phyloP scores from a whole-genome alignment of 768 basidiomycete genomes.

The Grammothele lineata region DNA sequence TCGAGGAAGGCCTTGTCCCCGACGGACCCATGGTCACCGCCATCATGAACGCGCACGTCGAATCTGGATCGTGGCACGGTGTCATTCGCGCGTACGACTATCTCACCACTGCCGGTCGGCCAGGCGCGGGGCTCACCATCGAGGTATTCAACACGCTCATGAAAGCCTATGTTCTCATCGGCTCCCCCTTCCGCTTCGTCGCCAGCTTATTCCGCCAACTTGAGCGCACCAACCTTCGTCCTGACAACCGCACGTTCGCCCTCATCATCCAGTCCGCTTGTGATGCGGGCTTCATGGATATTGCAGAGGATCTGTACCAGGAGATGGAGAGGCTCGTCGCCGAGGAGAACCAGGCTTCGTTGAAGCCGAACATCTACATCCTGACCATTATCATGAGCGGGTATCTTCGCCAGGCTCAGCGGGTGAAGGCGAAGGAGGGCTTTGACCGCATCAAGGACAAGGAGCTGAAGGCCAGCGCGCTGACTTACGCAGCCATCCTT shows the following conservation, averaged over 20 bases:
- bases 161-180: conserved; percentile 79
- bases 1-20: conserved; percentile 57
- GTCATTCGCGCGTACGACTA: conserved; percentile 70
- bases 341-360: conserved; percentile 31
- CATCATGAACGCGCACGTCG: conserved; percentile 80
- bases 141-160: conserved; percentile 74
- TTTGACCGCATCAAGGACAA: conserved; percentile 69
- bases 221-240: conserved; percentile 43
- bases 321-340: conserved; percentile 55
- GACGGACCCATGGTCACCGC: conserved; percentile 63
- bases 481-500: conserved; percentile 68
- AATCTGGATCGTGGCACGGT: conserved; percentile 73
- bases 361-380: conserved; percentile 51
- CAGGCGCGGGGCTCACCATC: conserved; percentile 43
- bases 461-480: conserved; percentile 61
- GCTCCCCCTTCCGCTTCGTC: conserved; percentile 68
- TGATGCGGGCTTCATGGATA: conserved; percentile 59
- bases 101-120: conserved; percentile 35
- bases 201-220: conserved; percentile 57
- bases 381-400: conserved; percentile 76
- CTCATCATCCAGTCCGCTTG: conserved; percentile 79
- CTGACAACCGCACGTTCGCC: conserved; percentile 63
- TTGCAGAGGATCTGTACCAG: conserved; percentile 61
- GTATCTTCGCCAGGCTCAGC: conserved; percentile 55
- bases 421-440: conserved; percentile 51